These are phyloP conservation scores for Kandelia obovata DNA, from an alignment of 345 rosid genomes.

Conservation along the genomic window DNA sequence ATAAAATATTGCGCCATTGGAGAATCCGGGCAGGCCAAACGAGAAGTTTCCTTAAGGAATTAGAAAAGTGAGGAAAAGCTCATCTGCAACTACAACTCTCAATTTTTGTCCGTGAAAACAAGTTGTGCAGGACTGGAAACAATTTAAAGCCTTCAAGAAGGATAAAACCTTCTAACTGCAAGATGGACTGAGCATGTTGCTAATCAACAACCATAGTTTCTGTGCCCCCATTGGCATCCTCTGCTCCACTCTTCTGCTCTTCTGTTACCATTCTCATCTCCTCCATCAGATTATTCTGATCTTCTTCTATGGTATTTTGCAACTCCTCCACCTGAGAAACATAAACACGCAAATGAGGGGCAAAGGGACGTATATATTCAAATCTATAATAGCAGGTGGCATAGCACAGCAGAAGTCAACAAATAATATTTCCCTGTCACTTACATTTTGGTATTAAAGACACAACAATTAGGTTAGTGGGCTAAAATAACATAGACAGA, in stretches of 20 bases:
- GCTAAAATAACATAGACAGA: too few relatives aligned
- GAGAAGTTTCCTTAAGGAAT: not conserved
- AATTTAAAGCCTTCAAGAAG: not conserved
- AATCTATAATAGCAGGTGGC: not conserved
- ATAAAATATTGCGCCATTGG: too few relatives aligned
- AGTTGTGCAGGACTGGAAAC: not conserved
- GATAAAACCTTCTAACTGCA: not conserved
- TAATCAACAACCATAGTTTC: constrained; percentile 65
- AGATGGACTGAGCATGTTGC: not conserved
- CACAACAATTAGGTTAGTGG: too few relatives aligned
- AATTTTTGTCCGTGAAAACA: not conserved
- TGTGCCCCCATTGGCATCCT: constrained; percentile 47
- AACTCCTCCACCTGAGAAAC: constrained; percentile 79
- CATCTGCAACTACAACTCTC: not conserved
- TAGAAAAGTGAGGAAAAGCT: not conserved
- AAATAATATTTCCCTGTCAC: too few relatives aligned
- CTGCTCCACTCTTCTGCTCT: constrained; percentile 64
- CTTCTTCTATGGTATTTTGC: constrained; percentile 85
- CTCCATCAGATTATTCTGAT: constrained; percentile 79
- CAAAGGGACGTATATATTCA: not conserved
- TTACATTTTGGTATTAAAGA: too few relatives aligned
- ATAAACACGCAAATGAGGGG: not conserved
- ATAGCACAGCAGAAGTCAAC: not conserved
- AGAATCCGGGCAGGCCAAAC: not conserved
- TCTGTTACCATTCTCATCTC: constrained; percentile 75